phyloP scores from a whole-genome alignment of 129 eudicot species.

The Deinandra increscens region DNA sequence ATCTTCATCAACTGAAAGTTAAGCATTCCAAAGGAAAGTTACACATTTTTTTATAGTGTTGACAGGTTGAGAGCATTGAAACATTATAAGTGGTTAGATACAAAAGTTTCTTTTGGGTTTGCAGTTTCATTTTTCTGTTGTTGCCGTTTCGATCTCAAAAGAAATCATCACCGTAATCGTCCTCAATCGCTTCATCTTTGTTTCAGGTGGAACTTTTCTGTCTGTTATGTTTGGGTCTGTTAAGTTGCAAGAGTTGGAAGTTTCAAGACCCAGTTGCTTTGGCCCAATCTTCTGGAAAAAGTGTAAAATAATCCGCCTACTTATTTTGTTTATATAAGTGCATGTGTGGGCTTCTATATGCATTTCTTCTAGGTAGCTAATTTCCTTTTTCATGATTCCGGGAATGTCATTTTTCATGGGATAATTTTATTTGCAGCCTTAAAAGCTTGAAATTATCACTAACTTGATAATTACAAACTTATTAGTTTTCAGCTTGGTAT shows the following conservation, averaged over 20 bases:
- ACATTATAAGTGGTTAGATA: no score
- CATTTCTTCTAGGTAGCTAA: background rate
- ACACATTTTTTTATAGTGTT: no score
- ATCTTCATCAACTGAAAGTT: no score
- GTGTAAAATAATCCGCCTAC: background rate
- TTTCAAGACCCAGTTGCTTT: background rate
- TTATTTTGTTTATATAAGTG: background rate
- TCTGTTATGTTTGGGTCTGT: background rate
- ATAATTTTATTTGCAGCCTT: background rate
- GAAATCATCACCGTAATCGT: no score
- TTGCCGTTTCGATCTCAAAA: no score
- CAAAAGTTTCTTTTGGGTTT: no score
- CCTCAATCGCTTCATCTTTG: no score
- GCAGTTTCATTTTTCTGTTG: no score
- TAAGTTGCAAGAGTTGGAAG: background rate
- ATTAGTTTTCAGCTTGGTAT: background rate
- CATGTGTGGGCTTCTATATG: background rate
- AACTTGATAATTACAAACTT: background rate
- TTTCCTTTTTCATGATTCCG: background rate
- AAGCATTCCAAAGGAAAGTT: no score
- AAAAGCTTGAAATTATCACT: background rate
- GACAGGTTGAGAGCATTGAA: no score
- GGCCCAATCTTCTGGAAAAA: background rate
- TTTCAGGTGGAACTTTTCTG: slow-evolving; percentile 3
- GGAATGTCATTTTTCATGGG: background rate